Base-by-base conservation (phyloP, 2,329 filamentous ascomycete species). In the Monascus ruber region DNA sequence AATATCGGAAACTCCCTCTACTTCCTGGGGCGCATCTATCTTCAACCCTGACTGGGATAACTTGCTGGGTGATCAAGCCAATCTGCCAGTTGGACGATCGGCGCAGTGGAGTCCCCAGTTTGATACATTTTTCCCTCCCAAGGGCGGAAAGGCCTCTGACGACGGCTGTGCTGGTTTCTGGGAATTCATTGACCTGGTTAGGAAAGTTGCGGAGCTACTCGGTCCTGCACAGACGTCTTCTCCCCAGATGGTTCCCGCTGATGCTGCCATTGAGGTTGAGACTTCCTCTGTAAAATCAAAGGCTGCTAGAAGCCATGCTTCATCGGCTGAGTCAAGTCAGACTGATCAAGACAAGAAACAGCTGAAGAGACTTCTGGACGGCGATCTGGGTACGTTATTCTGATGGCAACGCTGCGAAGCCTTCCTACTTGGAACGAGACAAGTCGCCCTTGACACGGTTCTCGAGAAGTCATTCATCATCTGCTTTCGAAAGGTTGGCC, bases 41-140 rank as follows among this genome's bases (percentile, higher is more conserved):
- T 61, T 58, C 43, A 54, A 63, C 40, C 47, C 56, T 2, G 48
- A 55, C 29, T 69, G 66, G 66, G 63, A 68, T 41, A 62, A 56
- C 17, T 34, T 61, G 25, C 53, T 67, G 26, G 60, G 56, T 25
- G 46, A 61, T 31, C 58, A 60, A 39, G 60, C 52, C 11, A 60
- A 55, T 27, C 46, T 60, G 37, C 40, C 49, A 33, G 46, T 58
- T 24, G 62, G 62, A 10, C 51, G 63, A 38, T 46, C 55, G 2
- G 56, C 61, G 28, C 50, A 44, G 5, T 65, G 57, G 53, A 51
- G 34, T 24, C 54, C 52, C 25, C 55, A 45, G 4, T 40, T 61
- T 7, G 42, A 52, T 11, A 58, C 57, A 0, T 64, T 66, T 46
- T 66, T 67, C 41, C 58, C 57, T 3, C 36, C 49, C 26, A 43